Base-by-base conservation (phyloP, 306 rosid genomes). In the Astragalus membranaceus region DNA sequence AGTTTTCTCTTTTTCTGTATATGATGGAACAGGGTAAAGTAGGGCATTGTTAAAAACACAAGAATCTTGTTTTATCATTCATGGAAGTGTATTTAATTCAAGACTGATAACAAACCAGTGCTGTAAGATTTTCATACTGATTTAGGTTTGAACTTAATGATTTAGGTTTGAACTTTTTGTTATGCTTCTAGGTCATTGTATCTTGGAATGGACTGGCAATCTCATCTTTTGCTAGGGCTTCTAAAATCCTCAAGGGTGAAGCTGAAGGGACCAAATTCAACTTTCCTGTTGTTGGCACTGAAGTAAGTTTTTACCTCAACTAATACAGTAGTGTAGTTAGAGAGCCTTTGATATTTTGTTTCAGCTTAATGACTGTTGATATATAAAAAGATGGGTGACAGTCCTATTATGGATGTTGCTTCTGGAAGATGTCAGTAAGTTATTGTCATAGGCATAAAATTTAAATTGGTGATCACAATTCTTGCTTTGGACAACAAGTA, bases 151-250 rank as follows among this genome's bases (percentile, higher is more conserved):
- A 36, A 37, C 30, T 69, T 53, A 39, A 41, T 29, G 44, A 39
- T 61, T 48, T 59, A 32, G 57, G 44, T 43, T 57, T 75, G 50
- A 63, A 46, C 13, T 10, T 67, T 73, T 64, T 26, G 20, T 43
- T 61, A n/a, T 77, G 65, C 74, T 64, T 63, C 32, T 84, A 93
- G 98, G 98, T 93, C 41, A 93, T 93, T 66, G 98, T 90, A 26
- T 85, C 98, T 5, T 93, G 97, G 98, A 93, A 93, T 81, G 98
- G 98, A 61, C 82, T 93, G 80, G 88, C 77, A 50, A 84, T 93
- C 60, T 93, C 98, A 75, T 80, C 97, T 59, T 88, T 90, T 83
- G 98, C 96, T 30, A 88, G 98, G 78, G 97, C 97, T 62, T 93
- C 98, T 17, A 84, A 84, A 83, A 85, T 90, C 80, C 94, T 93